Percentiles rank a stretch among this genome's conserved stretches.
These are phyloP conservation scores for Rhodotorula sphaerocarpa DNA, from an alignment of 768 basidiomycete genomes.

Conservation along the genomic window DNA sequence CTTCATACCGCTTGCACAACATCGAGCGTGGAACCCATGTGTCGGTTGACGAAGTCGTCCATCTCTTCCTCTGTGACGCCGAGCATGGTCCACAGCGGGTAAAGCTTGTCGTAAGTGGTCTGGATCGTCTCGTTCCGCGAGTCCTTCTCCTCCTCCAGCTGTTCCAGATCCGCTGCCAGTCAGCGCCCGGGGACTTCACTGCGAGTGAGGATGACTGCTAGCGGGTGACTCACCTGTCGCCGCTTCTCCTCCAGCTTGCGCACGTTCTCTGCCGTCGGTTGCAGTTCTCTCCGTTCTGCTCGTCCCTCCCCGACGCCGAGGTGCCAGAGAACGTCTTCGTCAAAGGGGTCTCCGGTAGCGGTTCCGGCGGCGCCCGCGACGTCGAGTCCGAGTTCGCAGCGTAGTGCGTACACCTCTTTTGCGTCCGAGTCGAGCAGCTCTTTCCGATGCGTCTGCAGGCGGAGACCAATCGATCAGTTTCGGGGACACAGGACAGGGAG, in stretches of 20 bases:
- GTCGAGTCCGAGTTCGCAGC: constrained; percentile 62
- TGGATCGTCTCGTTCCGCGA: constrained; percentile 77
- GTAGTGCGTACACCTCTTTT: constrained; percentile 70
- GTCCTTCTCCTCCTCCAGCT: constrained; percentile 64
- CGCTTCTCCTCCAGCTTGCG: constrained; percentile 56
- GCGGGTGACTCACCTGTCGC: constrained; percentile 41
- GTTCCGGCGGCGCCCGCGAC: background rate
- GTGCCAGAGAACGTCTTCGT: constrained; percentile 35
- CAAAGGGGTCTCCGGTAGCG: constrained; percentile 34
- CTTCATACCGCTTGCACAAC: constrained; percentile 58
- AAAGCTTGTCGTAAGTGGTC: constrained; percentile 84
- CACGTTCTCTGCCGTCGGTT: constrained; percentile 68
- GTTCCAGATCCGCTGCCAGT: background rate
- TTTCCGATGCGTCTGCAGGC: constrained; percentile 65
- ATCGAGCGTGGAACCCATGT: constrained; percentile 67
- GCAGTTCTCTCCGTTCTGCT: constrained; percentile 59
- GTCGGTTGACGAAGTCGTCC: constrained; percentile 79
- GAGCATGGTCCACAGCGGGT: constrained; percentile 78
- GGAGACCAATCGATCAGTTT: no score
- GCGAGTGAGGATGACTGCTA: constrained; percentile 4
- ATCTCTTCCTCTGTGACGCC: constrained; percentile 70
- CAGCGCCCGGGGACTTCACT: background rate
- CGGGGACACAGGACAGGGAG: no score
- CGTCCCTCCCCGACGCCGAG: constrained; percentile 39
- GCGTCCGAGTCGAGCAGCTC: constrained; percentile 57